Conservation (phyloP, 1,284 basidiomycete genomes). For the Tilletiopsis washingtonensis region DNA sequence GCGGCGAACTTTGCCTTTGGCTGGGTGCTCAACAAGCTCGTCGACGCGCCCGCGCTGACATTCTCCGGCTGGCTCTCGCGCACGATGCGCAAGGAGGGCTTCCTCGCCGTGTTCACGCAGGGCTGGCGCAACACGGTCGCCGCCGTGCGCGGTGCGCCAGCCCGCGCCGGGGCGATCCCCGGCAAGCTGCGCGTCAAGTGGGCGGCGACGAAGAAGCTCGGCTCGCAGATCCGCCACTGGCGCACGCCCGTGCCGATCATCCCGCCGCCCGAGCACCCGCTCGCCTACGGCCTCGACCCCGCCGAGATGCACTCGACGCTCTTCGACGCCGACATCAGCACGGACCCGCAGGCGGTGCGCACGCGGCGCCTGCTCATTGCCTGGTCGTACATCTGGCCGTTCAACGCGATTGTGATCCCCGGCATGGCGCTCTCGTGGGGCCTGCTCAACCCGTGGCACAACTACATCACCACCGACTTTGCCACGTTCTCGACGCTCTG, state of each 20-base stretch:
- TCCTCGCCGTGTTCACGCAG: too few species aligned
- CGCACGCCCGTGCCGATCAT: background rate
- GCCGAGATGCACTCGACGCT: slow-evolving; percentile 48
- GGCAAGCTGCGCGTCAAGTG: background rate
- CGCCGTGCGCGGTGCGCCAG: too few species aligned
- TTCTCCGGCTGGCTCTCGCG: too few species aligned
- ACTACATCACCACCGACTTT: slow-evolving; percentile 45
- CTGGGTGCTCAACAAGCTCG: too few species aligned
- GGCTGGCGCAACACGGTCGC: too few species aligned
- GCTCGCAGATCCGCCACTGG: too few species aligned
- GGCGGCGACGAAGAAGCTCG: too few species aligned
- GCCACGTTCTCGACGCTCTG: slow-evolving; percentile 48
- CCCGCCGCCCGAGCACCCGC: slow-evolving; percentile 25
- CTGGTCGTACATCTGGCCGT: slow-evolving; percentile 45
- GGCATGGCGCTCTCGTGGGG: slow-evolving; percentile 47
- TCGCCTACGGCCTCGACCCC: slow-evolving; percentile 43
- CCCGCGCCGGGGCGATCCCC: background rate
- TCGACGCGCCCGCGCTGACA: too few species aligned
- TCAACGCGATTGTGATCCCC: slow-evolving; percentile 46
- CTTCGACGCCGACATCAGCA: slow-evolving; percentile 47
- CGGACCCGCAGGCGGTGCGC: slow-evolving; percentile 47
- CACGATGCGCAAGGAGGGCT: too few species aligned
- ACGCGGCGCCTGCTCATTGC: slow-evolving; percentile 42
- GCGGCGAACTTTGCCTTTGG: background rate
- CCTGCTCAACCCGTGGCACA: slow-evolving; percentile 45